Percentiles rank a stretch among this genome's conserved stretches.
Evolutionary conservation across 768 basidiomycete species (phyloP).

Genomic region (Chalciporus chontae): DNA sequence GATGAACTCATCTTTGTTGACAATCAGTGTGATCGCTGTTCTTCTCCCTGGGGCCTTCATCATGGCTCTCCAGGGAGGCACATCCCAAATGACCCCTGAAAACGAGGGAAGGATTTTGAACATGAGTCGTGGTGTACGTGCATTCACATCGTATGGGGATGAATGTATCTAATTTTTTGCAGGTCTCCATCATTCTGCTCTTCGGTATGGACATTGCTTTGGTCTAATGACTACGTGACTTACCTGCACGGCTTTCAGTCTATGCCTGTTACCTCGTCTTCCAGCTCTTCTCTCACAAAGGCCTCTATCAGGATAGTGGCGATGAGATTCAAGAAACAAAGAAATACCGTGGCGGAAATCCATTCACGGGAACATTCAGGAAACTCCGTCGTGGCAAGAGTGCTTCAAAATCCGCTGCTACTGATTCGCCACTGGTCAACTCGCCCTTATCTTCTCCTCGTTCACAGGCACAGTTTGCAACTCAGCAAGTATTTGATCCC

Average conservation of each 20-base stretch:
- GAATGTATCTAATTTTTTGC: constrained; percentile 4
- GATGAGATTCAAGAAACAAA: constrained; percentile 37
- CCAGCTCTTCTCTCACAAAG: constrained; percentile 74
- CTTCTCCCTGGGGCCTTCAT: constrained; percentile 76
- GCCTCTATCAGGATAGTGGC: constrained; percentile 55
- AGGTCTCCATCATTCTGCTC: constrained; percentile 76
- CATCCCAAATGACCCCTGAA: constrained; percentile 25
- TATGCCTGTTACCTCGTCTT: constrained; percentile 73
- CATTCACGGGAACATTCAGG: constrained; percentile 23
- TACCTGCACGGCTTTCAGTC: constrained; percentile 40
- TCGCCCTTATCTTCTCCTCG: not conserved
- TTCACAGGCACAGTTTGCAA: no score
- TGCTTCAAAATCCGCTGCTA: constrained; percentile 1
- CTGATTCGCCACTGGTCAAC: constrained; percentile 3
- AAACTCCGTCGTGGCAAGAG: constrained; percentile 14
- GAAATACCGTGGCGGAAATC: constrained; percentile 40
- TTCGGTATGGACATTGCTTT: constrained; percentile 48
- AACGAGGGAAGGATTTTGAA: constrained; percentile 41
- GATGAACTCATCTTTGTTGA: constrained; percentile 69
- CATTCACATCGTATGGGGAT: not conserved
- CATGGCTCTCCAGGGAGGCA: constrained; percentile 42
- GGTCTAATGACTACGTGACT: not conserved
- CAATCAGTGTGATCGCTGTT: constrained; percentile 75
- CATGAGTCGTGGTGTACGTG: constrained; percentile 73
- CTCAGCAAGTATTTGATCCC: no score